phyloP scores from a whole-genome alignment of 2,329 filamentous ascomycete species.

The Ceratocystiopsis brevicomis region DNA sequence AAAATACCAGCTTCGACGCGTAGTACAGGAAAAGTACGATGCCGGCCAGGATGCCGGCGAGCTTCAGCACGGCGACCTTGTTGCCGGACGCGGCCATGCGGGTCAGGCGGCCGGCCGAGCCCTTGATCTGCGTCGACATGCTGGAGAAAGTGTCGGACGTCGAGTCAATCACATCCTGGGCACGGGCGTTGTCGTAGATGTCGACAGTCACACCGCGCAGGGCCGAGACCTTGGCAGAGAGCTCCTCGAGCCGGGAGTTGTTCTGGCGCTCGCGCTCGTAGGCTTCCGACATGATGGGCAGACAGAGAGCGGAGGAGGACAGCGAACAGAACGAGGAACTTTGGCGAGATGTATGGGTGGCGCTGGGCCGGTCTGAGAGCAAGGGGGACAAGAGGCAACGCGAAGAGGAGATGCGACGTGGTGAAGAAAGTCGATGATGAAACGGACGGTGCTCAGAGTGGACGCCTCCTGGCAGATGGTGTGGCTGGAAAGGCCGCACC shows the following conservation, averaged over 20 bases:
- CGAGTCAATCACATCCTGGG: constrained; percentile 73
- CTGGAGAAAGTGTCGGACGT: constrained; percentile 85
- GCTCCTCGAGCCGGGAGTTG: constrained; percentile 80
- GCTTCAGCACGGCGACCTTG: constrained; percentile 75
- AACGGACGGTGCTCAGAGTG: too few species aligned
- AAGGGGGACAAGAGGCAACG: too few species aligned
- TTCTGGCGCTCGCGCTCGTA: constrained; percentile 80
- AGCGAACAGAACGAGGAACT: neutral
- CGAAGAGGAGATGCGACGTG: too few species aligned
- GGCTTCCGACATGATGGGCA: constrained; percentile 45
- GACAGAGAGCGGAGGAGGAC: too few species aligned
- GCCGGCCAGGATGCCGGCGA: constrained; percentile 65
- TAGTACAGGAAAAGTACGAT: constrained; percentile 61
- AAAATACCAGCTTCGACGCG: constrained; percentile 44
- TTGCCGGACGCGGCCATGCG: constrained; percentile 86
- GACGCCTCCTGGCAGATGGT: too few species aligned
- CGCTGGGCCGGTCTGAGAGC: too few species aligned
- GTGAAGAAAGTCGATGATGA: too few species aligned
- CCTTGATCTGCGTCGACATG: constrained; percentile 66
- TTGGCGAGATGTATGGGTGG: too few species aligned
- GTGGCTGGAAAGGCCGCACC: too few species aligned
- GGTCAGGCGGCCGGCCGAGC: constrained; percentile 62
- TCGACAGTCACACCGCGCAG: constrained; percentile 88
- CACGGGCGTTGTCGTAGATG: constrained; percentile 89
- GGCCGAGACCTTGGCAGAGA: constrained; percentile 77